Base-by-base conservation (phyloP, 768 basidiomycete genomes). In the Gautieria morchelliformis region DNA sequence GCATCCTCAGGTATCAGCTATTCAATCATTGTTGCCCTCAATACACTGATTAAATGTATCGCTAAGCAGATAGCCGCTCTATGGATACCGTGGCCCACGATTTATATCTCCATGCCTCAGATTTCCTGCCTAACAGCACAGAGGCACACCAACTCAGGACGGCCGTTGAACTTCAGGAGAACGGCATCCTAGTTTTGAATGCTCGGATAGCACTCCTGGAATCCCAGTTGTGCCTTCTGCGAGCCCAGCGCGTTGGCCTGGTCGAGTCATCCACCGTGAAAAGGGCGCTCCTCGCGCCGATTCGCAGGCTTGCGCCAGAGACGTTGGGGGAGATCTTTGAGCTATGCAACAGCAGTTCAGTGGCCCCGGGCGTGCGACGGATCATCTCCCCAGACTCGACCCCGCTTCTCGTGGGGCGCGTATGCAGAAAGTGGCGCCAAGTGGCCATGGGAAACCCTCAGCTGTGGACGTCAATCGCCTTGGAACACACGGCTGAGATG, bases 381-480 rank as follows among this genome's bases (percentile, higher is more conserved):
- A 33, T 47, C n/a, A 45, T 46, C 30, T 27, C 54, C n/a, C 12
- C 20, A 9, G n/a, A 32, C 32, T 47, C 27, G n/a, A 41, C 45
- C 17, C 30, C 46, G 11, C 27, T 39, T 27, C 48, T 57, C 19
- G 9, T 57, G 6, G 32, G 46, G 4, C 27, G 19, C 14, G 56
- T 57, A 10, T 57, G 56, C 56, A 48, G 30, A 50, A 47, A 41
- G 32, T 57, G 56, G 56, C 56, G 56, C 22, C 48, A 19, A n/a
- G 37, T 57, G 6, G 56, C 56, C 11, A 19, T 17, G 22, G n/a
- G 19, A 10, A 57, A 46, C 8, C 56, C 56, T 10, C 56, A 50
- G 17, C 17, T 57, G 32, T 57, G 56, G 56, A 57, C 56, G 8
- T 49, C 37, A 10, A 49, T 57, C 20, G 46, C 35, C 0, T 35